Evolutionary conservation across 2,329 filamentous ascomycete species (phyloP), one percentile per base, ranked within the genome.

Genomic region (Moelleriella libera): DNA sequence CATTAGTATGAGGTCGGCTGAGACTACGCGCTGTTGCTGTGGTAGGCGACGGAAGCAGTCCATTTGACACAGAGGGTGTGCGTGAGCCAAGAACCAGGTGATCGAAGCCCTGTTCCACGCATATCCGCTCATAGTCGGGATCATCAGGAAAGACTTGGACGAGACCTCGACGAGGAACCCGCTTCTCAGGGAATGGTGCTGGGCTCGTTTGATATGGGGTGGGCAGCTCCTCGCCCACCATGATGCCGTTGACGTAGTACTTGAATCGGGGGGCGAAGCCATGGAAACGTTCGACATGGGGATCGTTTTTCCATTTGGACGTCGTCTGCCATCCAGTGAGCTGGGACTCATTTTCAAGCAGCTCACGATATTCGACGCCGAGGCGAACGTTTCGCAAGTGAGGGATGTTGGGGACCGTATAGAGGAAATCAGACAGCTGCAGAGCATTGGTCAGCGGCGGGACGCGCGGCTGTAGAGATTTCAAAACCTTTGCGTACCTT

Each of bases 351-450:
- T 65, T 63, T 54, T 78, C 74, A 10, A 75, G 65, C 9, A 79
- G 63, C 59, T 83, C 80, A 45, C 73, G 69, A 54, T 83, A 83
- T 45, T 72, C 70, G 45, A 83, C 70, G 7, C 70, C 67, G 45
- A 83, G 66, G 53, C 68, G 69, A 46, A 82, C 54, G 49, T 72
- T 67, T 46, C 69, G 71, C 21, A 83, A 68, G 55, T 83, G 79
- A 31, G 76, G 70, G 48, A 78, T 69, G 47, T 65, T 75, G 5
- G 78, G 71, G 9, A 82, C 63, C 41, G 75, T 70, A 52, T 68
- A 74, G 65, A 83, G 71, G 49, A 83, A 69, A 53, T 83, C 80
- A 31, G 77, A 79, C 47, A 77, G 67, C 77, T 81, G 52, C 2
- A 41, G 4, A 30, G 28, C 21, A 21, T 21, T 21, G 21, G 21